These are phyloP conservation scores for Candida caryicola DNA, from an alignment of 805 yeast genomes.

Conservation along the genomic window DNA sequence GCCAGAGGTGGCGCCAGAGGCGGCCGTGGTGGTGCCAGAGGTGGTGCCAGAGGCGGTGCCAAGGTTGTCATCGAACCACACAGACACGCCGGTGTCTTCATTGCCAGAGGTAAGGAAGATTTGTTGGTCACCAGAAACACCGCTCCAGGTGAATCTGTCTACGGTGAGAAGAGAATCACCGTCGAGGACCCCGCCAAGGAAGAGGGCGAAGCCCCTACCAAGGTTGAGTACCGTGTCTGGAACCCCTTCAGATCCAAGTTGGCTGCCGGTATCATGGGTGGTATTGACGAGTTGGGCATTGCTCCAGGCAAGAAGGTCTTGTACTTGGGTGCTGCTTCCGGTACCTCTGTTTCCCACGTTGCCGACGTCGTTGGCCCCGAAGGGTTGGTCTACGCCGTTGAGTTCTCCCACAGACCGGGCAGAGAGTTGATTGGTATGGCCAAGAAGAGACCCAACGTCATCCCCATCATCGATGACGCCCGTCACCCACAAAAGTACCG, in stretches of 20 bases:
- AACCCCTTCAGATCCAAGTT: slow-evolving; percentile 99
- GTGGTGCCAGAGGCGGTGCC: slow-evolving; percentile 89
- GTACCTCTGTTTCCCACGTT: slow-evolving; percentile 98
- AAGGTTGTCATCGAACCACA: slow-evolving; percentile 98
- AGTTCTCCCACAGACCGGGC: slow-evolving; percentile 99
- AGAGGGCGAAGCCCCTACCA: slow-evolving; percentile 86
- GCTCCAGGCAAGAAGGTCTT: slow-evolving; percentile 98
- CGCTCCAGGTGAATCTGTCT: slow-evolving; percentile 98
- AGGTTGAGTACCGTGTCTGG: slow-evolving; percentile 99
- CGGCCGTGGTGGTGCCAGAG: slow-evolving; percentile 66
- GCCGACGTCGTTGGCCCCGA: slow-evolving; percentile 98
- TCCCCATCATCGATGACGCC: slow-evolving; percentile 99
- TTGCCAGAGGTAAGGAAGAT: slow-evolving; percentile 99
- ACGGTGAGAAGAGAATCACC: slow-evolving; percentile 95
- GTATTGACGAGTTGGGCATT: slow-evolving; percentile 95
- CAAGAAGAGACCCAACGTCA: slow-evolving; percentile 98
- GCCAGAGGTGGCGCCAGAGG: slow-evolving; percentile 53
- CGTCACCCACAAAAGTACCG: slow-evolving; percentile 99
- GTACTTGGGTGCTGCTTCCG: slow-evolving; percentile 98
- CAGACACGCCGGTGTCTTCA: slow-evolving; percentile 97
- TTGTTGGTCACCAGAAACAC: slow-evolving; percentile 92
- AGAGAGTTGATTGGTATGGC: slow-evolving; percentile 99
- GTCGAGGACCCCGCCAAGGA: slow-evolving; percentile 90
- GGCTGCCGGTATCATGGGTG: slow-evolving; percentile 99
- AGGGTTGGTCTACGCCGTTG: slow-evolving; percentile 98